Base-by-base conservation (phyloP, 139 green algal species). In the Marvania coccoides region DNA sequence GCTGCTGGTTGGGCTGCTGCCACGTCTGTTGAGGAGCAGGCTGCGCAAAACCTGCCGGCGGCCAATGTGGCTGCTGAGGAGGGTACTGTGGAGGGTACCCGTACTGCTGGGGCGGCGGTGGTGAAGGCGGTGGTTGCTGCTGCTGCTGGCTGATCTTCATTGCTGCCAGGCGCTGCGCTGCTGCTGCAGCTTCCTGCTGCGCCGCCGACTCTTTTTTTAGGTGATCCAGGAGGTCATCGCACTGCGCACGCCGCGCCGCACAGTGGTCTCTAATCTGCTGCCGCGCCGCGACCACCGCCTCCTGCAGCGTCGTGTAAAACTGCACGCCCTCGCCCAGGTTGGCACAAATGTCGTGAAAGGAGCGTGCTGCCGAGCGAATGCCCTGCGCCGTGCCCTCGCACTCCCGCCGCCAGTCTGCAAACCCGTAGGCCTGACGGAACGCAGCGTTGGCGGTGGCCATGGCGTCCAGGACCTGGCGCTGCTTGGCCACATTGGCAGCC, bases 291-390 rank as follows among this genome's bases (percentile, higher is more conserved):
- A 65, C 73, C 40, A 97, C 70, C 38, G 70, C 78, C 51, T 85
- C 84, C 70, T 86, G 74, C 73, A 92, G 82, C 58, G 80, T 82
- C 57, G 87, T 82, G 81, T 95, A 95, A 69, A 95, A 95, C 58
- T 87, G 73, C 69, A 95, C 71, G 4, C 89, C 89, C 75, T 94
- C 86, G 15, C 70, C 81, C 47, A 94, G 67, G 75, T 90, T 87
- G 58, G 85, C 72, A 33, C 81, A 71, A 59, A 96, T 69, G 67
- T 95, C 86, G 26, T 70, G 70, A 75, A 85, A 96, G 28, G 67
- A 23, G 8, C 61, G 74, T 15, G 81, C 33, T 3, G 37, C 70
- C 28, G 33, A 33, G 3, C 70, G 56, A 30, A 89, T 58, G 47
- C 76, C 81, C 3, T 19, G 28, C 0, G 80, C 81, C 3, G 74